Percentiles rank a stretch among this genome's conserved stretches.
Evolutionary conservation across 495 filamentous ascomycete species (phyloP).

Genomic region (Penicillium mononematosum): DNA sequence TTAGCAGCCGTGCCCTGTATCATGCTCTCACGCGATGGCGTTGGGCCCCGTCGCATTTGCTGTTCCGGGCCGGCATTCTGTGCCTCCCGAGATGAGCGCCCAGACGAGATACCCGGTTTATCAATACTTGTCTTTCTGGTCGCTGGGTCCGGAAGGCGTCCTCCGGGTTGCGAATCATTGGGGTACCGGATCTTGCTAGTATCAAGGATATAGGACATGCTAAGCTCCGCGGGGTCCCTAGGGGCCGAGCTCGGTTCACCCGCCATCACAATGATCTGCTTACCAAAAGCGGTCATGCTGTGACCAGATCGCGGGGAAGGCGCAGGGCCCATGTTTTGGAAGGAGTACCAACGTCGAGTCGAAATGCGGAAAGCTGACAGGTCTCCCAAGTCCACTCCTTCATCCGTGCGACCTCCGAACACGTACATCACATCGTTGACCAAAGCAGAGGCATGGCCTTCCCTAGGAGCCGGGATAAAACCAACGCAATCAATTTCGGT

Average conservation of each 20-base stretch:
- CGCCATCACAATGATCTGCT: constrained; percentile 86
- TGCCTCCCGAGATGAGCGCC: constrained; percentile 61
- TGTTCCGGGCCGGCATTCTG: constrained; percentile 56
- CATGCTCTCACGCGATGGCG: constrained; percentile 54
- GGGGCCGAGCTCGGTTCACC: constrained; percentile 91
- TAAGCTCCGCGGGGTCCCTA: constrained; percentile 76
- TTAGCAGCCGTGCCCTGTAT: constrained; percentile 28
- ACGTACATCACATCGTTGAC: constrained; percentile 99
- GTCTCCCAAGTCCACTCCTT: constrained; percentile 88
- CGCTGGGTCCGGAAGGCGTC: constrained; percentile 27
- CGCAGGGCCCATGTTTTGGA: constrained; percentile 98
- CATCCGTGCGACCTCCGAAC: constrained; percentile 94
- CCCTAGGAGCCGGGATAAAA: constrained; percentile 88
- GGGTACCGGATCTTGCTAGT: constrained; percentile 96
- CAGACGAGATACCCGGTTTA: constrained; percentile 32
- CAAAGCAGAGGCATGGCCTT: constrained; percentile 91
- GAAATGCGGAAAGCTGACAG: constrained; percentile 93
- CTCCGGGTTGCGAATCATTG: constrained; percentile 61
- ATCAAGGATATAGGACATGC: constrained; percentile 86
- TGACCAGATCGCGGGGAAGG: constrained; percentile 93
- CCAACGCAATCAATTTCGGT: constrained; percentile 90
- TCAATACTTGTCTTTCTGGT: constrained; percentile 43
- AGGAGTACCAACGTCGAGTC: constrained; percentile 94
- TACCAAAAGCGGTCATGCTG: constrained; percentile 93
- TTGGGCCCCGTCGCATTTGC: constrained; percentile 46